Evolutionary conservation across 2,329 filamentous ascomycete species (phyloP), one percentile per base, ranked within the genome.

Genomic region (Fusarium hainanense): DNA sequence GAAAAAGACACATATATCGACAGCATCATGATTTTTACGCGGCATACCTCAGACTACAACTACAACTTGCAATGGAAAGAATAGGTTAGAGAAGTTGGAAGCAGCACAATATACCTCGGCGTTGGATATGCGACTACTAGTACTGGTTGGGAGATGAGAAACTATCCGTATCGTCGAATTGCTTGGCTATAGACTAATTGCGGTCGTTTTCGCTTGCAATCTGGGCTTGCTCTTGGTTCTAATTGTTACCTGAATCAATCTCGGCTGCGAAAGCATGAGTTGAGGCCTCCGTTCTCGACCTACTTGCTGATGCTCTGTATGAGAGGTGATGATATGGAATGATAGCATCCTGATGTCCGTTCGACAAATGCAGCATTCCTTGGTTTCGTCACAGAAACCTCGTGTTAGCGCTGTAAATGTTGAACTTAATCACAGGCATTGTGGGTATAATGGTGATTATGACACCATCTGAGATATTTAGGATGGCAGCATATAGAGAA

Each of bases 1-100:
- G 21, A 37, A 28, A 52, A 52, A 41, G 23, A 52, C 18, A 42
- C 54, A 63, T 48, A 44, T 52, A 65, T 63, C 48, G 49, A 63
- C 41, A 65, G 55, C 49, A 52, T 68, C 70, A 76, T 69, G 71
- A 74, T 57, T 67, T 60, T 68, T 64, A 76, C 60, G 55, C 63
- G 54, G 66, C 48, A 69, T 54, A 67, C 54, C 58, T 61, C 54
- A 54, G 32, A 58, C 63, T 50, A 66, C 62, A 58, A 58, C 63
- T 50, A 66, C 62, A 58, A 66, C 46, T 56, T 64, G 55, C 47
- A 52, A 49, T 21, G 46, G 54, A 52, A 48, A 50, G 34, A 51
- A 47, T 56, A 46, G 47, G 48, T 58, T 58, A 44, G 67, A 59
- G 46, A 70, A 49, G 18, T 68, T 48, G 49, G 59, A 46, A 61